phyloP scores from a whole-genome alignment of 495 filamentous ascomycete species.

The Penicillium longicatenatum region DNA sequence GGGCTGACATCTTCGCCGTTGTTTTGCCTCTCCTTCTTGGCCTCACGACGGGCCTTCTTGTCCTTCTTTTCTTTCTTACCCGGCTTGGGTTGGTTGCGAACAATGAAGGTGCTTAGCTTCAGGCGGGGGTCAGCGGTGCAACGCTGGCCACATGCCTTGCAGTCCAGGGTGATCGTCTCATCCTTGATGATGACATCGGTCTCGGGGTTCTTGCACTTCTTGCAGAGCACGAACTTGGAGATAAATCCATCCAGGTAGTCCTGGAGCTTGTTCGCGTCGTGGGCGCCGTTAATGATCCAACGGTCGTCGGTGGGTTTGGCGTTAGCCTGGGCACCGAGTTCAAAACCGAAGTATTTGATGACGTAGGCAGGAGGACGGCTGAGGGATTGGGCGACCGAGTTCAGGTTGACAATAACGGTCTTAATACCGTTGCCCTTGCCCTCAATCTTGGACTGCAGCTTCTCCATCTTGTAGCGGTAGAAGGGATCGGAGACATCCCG shows the following conservation, averaged over 20 bases:
- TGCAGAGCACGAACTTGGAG: constrained; percentile 96
- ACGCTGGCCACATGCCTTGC: constrained; percentile 96
- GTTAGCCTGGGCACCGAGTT: constrained; percentile 97
- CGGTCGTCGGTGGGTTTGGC: constrained; percentile 95
- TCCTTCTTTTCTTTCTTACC: constrained; percentile 94
- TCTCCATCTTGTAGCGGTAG: constrained; percentile 99
- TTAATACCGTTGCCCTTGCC: constrained; percentile 98
- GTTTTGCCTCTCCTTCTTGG: constrained; percentile 65
- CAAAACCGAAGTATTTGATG: constrained; percentile 99
- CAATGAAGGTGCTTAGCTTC: constrained; percentile 95
- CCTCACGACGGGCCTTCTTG: constrained; percentile 78
- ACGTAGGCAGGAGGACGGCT: constrained; percentile 91
- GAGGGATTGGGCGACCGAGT: constrained; percentile 89
- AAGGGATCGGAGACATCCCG: constrained; percentile 98
- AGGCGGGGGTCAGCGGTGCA: constrained; percentile 87
- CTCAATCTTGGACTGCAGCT: constrained; percentile 97
- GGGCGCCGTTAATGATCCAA: constrained; percentile 99
- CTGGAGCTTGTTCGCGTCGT: constrained; percentile 93
- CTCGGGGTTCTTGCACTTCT: constrained; percentile 99
- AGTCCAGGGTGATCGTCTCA: constrained; percentile 86
- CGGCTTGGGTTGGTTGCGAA: constrained; percentile 91
- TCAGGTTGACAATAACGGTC: constrained; percentile 94
- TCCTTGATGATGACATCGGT: constrained; percentile 95
- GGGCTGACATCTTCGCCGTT: constrained; percentile 75
- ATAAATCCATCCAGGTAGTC: constrained; percentile 99